These are phyloP conservation scores for Penicillium mononematosum DNA, from an alignment of 495 filamentous ascomycete genomes.

Conservation along the genomic window DNA sequence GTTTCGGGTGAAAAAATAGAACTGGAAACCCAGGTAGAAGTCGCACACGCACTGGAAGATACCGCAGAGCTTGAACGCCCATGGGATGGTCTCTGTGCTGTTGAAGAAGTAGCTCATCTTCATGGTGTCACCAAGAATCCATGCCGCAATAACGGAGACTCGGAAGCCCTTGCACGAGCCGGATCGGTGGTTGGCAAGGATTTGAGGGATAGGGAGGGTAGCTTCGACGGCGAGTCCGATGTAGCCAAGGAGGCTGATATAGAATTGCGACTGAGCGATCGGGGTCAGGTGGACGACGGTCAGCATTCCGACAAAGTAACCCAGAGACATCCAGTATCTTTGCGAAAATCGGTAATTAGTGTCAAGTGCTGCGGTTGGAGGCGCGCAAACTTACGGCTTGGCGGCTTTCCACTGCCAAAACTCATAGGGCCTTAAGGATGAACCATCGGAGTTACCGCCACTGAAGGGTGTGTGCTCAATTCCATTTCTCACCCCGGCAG, in stretches of 20 bases:
- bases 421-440: constrained; percentile 66
- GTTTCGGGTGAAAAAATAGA: constrained; percentile 73
- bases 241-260: constrained; percentile 73
- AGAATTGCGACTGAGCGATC: constrained; percentile 58
- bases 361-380: neutral
- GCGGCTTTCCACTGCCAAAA: constrained; percentile 93
- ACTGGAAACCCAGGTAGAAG: constrained; percentile 78
- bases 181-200: constrained; percentile 73
- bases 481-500: constrained; percentile 54
- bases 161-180: constrained; percentile 89
- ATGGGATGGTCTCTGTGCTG: constrained; percentile 67
- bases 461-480: constrained; percentile 48
- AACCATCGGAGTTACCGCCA: constrained; percentile 20
- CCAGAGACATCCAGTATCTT: constrained; percentile 87
- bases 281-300: constrained; percentile 69
- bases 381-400: constrained; percentile 60
- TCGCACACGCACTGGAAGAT: constrained; percentile 91
- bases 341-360: constrained; percentile 5
- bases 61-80: constrained; percentile 88
- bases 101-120: constrained; percentile 95
- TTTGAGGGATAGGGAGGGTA: constrained; percentile 84
- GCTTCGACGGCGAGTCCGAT: constrained; percentile 88
- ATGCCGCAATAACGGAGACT: constrained; percentile 77
- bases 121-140: constrained; percentile 89
- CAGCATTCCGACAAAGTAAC: constrained; percentile 65